Base-by-base conservation (phyloP, 768 basidiomycete species). In the Serendipita sp. region DNA sequence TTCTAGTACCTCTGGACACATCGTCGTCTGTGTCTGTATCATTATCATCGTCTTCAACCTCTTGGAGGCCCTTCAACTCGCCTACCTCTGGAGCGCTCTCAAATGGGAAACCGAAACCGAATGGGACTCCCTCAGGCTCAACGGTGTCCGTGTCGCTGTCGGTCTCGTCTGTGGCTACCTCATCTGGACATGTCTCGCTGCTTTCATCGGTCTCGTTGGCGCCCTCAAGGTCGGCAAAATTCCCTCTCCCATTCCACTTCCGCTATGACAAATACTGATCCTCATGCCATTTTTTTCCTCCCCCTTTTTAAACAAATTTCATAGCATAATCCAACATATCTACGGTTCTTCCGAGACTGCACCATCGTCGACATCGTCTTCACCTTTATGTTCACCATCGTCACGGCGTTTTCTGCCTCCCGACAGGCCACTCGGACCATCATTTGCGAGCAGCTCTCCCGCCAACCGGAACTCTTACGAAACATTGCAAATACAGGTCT, bases 321-420 rank as follows among this genome's bases (percentile, higher is more conserved):
- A 16, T 68, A 90, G 88, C 80, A 77, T 70, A 81, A 81, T 67
- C 77, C 84, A 3, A 75, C 82, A 0, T 81, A 83, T 67, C 82
- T 91, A 62, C 86, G 86, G 64, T 83, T 91, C 69, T 91, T 89
- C 75, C 83, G 88, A 67, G 88, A 88, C 76, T 89, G 85, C 68
- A 83, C 87, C 65, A 83, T 88, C 67, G 88, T 85, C 63, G 88
- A 90, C 74, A 84, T 90, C 70, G 79, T 80, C 2, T 86, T 88
- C 74, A 82, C 82, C 72, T 78, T 83, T 3, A 75, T 87, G 64
- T 79, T 81, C 46, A 80, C 85, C 10, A 70, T 79, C 15, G 64
- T 83, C 38, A 79, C 80, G 62, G 80, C 81, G 4, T 86, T 85
- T 70, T 79, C 78, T 5, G 79, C 84, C 1, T 85, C 85, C 72